Evolutionary conservation across 164 flowering plant species (phyloP), one percentile per base, ranked within the genome.

Genomic region (Vitis riparia): DNA sequence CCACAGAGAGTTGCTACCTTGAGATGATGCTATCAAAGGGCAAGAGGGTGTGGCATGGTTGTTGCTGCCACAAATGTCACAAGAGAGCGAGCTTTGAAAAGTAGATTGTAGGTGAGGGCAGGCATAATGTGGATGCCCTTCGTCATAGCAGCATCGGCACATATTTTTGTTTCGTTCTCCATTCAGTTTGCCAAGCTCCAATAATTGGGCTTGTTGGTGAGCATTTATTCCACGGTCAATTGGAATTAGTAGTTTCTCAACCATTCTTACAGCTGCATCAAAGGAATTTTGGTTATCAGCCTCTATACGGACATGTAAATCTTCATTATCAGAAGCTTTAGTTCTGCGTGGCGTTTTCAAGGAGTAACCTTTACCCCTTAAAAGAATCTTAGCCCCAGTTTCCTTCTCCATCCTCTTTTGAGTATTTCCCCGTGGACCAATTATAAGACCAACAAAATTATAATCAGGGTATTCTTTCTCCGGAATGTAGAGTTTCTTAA

Each of bases 401-500:
- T 84, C 76, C 57, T 62, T 79, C 76, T 86, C 81, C 87, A 86
- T 79, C 68, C 77, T 78, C 71, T 79, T 84, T 53, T 65, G 77
- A 0, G 80, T 86, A 65, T 68, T 77, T 16, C 87, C 89, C 4
- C 76, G 68, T 4, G 86, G 87, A 1, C 86, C 89, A 68, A 86
- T 63, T 65, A 84, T 79, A 15, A 78, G 79, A 51, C 85, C 87
- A 37, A 82, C 62, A 55, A 86, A 86, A 66, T 86, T 86, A 68
- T 82, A 79, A 1, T 49, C 68, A 10, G 89, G 89, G 57, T 84
- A 84, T 66, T 84, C 82, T 71, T 70, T 84, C 29, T 66, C 37
- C 3, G 89, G 89, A 48, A 86, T 73, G 64, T 82, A 86, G 13
- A 86, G 79, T 71, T 86, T 84, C 77, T 77, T 86, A 47, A 14